These are phyloP conservation scores for Xylariaceae sp. DNA, from an alignment of 2,329 filamentous ascomycete species.

Conservation along the genomic window DNA sequence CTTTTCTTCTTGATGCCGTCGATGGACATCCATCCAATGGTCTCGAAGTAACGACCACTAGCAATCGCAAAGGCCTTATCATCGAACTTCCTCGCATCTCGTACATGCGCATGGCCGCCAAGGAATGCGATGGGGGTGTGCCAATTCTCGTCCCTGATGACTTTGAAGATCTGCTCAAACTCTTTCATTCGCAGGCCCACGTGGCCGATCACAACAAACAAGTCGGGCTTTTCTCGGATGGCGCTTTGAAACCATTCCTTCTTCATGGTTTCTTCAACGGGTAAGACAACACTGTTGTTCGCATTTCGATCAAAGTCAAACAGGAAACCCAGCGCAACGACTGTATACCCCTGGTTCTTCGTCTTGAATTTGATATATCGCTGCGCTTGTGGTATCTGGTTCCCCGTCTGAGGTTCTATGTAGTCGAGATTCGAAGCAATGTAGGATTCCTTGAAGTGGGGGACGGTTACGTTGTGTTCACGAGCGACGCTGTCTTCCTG, in stretches of 20 bases:
- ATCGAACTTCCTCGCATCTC: conserved; percentile 84
- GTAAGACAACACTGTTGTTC: conserved; percentile 86
- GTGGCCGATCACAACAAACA: conserved; percentile 88
- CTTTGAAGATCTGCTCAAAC: conserved; percentile 77
- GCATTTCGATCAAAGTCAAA: conserved; percentile 92
- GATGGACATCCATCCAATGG: conserved; percentile 91
- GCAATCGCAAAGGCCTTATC: conserved; percentile 79
- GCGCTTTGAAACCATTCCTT: conserved; percentile 89
- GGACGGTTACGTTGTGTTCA: conserved; percentile 81
- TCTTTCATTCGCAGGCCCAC: conserved; percentile 83
- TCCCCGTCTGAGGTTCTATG: conserved; percentile 72
- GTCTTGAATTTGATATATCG: conserved; percentile 91
- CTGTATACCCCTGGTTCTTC: conserved; percentile 82
- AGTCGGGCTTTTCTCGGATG: conserved; percentile 82
- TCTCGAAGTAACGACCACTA: conserved; percentile 93
- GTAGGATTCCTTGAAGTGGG: conserved; percentile 81
- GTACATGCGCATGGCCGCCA: conserved; percentile 87
- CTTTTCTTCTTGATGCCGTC: conserved; percentile 61
- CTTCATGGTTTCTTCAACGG: conserved; percentile 79
- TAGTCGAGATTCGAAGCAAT: conserved; percentile 95
- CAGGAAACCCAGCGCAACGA: conserved; percentile 91
- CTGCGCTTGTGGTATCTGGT: conserved; percentile 77
- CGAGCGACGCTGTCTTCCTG: conserved; percentile 76
- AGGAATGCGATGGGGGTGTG: conserved; percentile 90
- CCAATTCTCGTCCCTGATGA: conserved; percentile 78